Base-by-base conservation (phyloP, 2,329 filamentous ascomycete genomes). In the Fusarium lyarnte region DNA sequence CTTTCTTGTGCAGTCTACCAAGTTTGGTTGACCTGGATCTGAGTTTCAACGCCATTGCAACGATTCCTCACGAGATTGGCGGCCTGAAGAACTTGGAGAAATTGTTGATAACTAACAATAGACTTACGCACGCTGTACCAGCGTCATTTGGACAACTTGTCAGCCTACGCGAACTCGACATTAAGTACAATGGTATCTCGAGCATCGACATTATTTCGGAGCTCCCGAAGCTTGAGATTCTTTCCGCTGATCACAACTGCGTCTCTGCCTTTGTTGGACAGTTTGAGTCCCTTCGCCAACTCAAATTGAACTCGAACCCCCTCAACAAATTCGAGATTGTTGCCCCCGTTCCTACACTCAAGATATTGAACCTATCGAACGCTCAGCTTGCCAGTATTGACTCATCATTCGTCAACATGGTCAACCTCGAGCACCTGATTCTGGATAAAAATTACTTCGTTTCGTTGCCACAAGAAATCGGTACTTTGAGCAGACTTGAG, bases 371-470 rank as follows among this genome's bases (percentile, higher is more conserved):
- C 77, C 86, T 99, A 61, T 96, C 95, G 11, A 95, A 94, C 59
- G 94, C 93, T 10, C 97, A 98, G 81, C 85, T 99, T 46, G 93
- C 95, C 5, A 94, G 94, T 78, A 91, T 99, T 58, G 96, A 98
- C 79, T 91, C 93, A 49, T 89, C 95, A 19, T 98, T 97, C 79
- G 91, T 92, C 74, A 94, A 95, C 78, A 91, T 98, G 83, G 89
- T 93, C 13, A 96, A 94, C 76, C 82, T 99, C 47, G 94, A 95
- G 64, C 94, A 95, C 76, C 87, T 99, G 27, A 92, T 95, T 23
- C 86, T 99, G 59, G 95, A 98, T 82, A 95, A 94, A 79, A 99
- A 99, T 78, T 97, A 98, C 79, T 97, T 99, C 76, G 94, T 96
- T 1, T 95, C 94, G 2, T 85, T 99, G 29, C 96, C 95, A 0